Base-by-base conservation (phyloP, 805 yeast species). In the Candida suzukii region DNA sequence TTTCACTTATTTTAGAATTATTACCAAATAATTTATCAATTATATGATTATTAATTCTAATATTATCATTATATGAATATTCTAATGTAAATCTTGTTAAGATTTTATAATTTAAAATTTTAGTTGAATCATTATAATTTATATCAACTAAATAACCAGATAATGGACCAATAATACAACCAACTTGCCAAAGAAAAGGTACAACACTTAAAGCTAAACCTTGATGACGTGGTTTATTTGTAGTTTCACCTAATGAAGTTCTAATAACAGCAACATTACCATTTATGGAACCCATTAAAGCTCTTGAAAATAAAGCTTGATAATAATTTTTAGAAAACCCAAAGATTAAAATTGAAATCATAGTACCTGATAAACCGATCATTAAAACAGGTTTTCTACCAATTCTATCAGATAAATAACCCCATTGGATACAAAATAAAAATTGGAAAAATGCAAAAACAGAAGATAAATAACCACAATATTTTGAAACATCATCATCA, bases 191-290 rank as follows among this genome's bases (percentile, higher is more conserved):
- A 13, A 80, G 58, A 29, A 80, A 56, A 0, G 87, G 85, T 58
- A 80, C 64, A 3, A 76, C 72, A 33, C 79, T 69, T 50, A 80
- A 78, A 1, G 84, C 84, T 9, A 77, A 41, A 10, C 83, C 80
- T 54, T 79, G 83, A 52, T 79, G 84, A 28, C 66, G 63, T 40
- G 76, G 64, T 42, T 78, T 74, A 43, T 59, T 63, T 4, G 82
- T 80, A 14, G 76, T 57, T 52, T 80, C 87, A 3, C 84, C 86
- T 35, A 80, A 64, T 38, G 70, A 59, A 0, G 86, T 80, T 54
- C 86, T 61, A 26, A 80, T 52, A n/a, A 80, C 83, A 1, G 80
- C 78, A 9, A 78, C 74, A 52, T 80, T 80, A 7, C 85, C 87
- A 52, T 79, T 80, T 33, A 79, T 57, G 2, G 72, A 58, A 0